phyloP scores from a whole-genome alignment of 371 early-diverging fungal species.

The Nematocida minor region DNA sequence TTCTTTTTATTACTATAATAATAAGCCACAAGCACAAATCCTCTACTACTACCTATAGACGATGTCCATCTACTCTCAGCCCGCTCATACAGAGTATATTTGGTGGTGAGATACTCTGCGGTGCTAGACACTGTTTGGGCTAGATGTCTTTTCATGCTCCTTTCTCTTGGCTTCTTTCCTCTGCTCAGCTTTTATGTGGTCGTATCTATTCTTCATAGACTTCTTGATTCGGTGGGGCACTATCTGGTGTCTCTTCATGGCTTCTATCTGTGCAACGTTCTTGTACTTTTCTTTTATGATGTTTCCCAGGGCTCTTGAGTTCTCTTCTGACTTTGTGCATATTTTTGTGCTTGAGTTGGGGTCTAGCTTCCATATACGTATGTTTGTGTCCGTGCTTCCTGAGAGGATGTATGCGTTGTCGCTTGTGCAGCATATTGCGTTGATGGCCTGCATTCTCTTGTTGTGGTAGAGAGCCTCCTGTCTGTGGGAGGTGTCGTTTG shows the following conservation, averaged over 20 bases:
- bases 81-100: too few relatives aligned
- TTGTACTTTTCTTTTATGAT: conserved; percentile 84
- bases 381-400: conserved; percentile 90
- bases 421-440: conserved; percentile 81
- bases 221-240: conserved; percentile 60
- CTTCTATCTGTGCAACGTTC: conserved; percentile 78
- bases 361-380: conserved; percentile 92
- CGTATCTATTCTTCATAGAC: conserved; percentile 53
- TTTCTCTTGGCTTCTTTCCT: conserved; percentile 53
- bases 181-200: conserved; percentile 55
- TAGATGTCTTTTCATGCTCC: too few relatives aligned
- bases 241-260: conserved; percentile 67
- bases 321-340: conserved; percentile 72
- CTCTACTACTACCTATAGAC: too few relatives aligned
- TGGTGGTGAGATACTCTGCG: too few relatives aligned
- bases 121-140: too few relatives aligned
- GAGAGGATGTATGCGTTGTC: conserved; percentile 88
- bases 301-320: conserved; percentile 72
- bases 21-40: neutral
- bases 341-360: conserved; percentile 67
- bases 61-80: too few relatives aligned
- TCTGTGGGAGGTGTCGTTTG: conserved; percentile 73
- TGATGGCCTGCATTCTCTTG: conserved; percentile 82
- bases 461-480: conserved; percentile 84
- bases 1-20: neutral